phyloP scores from a whole-genome alignment of 441 rosid genomes.

The Kokia cookei region DNA sequence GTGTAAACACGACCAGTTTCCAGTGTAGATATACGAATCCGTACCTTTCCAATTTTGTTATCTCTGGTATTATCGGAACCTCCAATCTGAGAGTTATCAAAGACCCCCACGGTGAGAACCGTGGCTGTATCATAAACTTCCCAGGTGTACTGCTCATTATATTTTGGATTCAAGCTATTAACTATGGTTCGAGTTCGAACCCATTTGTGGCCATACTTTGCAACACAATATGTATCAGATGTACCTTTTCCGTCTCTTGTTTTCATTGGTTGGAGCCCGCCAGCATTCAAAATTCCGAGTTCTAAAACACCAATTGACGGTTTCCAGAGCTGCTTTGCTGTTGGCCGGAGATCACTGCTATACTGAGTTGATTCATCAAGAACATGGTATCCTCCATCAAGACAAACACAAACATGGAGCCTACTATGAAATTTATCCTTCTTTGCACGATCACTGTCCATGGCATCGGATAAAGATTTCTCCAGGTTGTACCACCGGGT shows the following conservation, averaged over 20 bases:
- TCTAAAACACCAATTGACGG: slow-evolving; percentile 79
- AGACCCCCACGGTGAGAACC: slow-evolving; percentile 77
- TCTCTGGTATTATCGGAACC: slow-evolving; percentile 47
- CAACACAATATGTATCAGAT: slow-evolving; percentile 93
- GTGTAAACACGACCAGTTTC: slow-evolving; percentile 80
- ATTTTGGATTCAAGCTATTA: slow-evolving; percentile 68
- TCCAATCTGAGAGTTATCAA: slow-evolving; percentile 66
- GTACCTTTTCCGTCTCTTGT: slow-evolving; percentile 74
- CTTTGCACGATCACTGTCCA: slow-evolving; percentile 50
- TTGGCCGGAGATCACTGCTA: slow-evolving; percentile 91
- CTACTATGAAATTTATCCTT: slow-evolving; percentile 58
- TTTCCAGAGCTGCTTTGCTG: slow-evolving; percentile 80
- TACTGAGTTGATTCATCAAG: slow-evolving; percentile 83
- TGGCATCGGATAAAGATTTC: slow-evolving; percentile 58
- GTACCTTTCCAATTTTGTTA: slow-evolving; percentile 63
- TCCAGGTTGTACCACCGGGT: slow-evolving; percentile 61
- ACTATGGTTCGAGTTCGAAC: slow-evolving; percentile 76
- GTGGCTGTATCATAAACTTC: slow-evolving; percentile 95
- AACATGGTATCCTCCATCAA: slow-evolving; percentile 97
- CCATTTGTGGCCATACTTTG: slow-evolving; percentile 95
- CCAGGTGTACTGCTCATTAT: slow-evolving; percentile 96
- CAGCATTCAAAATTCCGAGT: slow-evolving; percentile 71
- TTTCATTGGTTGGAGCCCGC: slow-evolving; percentile 67
- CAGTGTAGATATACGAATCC: slow-evolving; percentile 84
- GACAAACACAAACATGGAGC: slow-evolving; percentile 54